Conservation (phyloP, 2,329 filamentous ascomycete species). For the Colletotrichum cereale region DNA sequence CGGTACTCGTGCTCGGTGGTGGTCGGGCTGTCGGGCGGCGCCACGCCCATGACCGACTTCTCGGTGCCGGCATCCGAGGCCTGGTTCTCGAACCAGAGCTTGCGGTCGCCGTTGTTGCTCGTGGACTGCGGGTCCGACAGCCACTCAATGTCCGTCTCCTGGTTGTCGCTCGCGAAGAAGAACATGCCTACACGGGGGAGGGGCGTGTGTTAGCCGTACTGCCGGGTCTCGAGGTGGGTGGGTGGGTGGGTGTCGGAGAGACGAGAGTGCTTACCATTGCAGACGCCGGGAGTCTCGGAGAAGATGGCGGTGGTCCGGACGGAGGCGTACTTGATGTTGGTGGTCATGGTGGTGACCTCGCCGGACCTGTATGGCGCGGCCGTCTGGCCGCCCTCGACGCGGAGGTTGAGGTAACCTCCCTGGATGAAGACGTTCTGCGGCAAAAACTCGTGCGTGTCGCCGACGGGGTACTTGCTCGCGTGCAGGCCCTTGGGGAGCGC, state of each 20-base stretch:
- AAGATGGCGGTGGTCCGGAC: slow-evolving; percentile 47
- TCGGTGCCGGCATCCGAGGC: slow-evolving; percentile 42
- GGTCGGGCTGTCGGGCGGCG: slow-evolving; percentile 43
- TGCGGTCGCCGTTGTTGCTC: slow-evolving; percentile 44
- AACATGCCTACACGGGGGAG: slow-evolving; percentile 48
- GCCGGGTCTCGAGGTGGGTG: no score
- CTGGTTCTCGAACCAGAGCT: slow-evolving; percentile 50
- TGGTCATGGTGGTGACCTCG: slow-evolving; percentile 44
- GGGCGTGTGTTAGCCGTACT: background rate
- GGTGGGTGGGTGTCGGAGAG: no score
- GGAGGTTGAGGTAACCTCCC: slow-evolving; percentile 48
- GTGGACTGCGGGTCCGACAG: slow-evolving; percentile 46
- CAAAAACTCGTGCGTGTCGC: slow-evolving; percentile 34
- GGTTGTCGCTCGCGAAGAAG: slow-evolving; percentile 46
- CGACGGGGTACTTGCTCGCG: slow-evolving; percentile 43
- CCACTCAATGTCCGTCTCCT: slow-evolving; percentile 51
- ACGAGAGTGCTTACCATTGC: slow-evolving; percentile 44
- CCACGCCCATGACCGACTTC: slow-evolving; percentile 32
- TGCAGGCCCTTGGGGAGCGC: slow-evolving; percentile 43
- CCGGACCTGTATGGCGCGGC: slow-evolving; percentile 43
- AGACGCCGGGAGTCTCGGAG: slow-evolving; percentile 46
- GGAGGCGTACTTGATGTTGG: slow-evolving; percentile 48
- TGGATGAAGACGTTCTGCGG: slow-evolving; percentile 41
- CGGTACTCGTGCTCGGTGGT: slow-evolving; percentile 49
- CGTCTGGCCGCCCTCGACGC: slow-evolving; percentile 45